A percentile compares a stretch with the other conserved stretches of the same genome.
These are phyloP conservation scores for Marchantia polymorpha DNA, from an alignment of 225 moss, liverwort and hornwort species.

Conservation along the genomic window DNA sequence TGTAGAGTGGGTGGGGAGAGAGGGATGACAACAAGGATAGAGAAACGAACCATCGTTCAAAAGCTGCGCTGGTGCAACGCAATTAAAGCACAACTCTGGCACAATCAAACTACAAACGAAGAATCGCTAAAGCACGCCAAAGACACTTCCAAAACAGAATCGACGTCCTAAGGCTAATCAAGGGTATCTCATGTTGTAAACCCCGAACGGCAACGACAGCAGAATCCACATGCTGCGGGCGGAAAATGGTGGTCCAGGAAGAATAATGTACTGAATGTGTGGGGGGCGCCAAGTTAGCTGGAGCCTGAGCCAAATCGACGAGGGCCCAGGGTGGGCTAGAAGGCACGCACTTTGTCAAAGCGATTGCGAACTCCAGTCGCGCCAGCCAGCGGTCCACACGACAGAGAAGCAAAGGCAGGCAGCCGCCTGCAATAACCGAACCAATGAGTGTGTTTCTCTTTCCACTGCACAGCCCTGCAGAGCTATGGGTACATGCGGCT, in stretches of 20 bases:
- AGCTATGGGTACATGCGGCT: background rate
- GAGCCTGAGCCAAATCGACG: background rate
- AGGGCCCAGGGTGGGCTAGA: background rate
- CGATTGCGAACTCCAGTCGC: background rate
- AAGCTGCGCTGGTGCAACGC: background rate
- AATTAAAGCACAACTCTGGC: background rate
- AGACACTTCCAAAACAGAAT: background rate
- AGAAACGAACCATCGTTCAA: background rate
- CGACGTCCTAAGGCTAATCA: background rate
- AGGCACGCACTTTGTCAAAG: background rate
- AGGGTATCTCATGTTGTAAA: background rate
- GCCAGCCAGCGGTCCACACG: background rate
- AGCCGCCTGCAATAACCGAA: background rate
- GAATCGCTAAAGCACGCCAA: background rate
- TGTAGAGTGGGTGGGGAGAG: no score
- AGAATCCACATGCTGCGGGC: background rate
- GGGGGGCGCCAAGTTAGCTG: background rate
- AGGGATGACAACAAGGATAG: background rate
- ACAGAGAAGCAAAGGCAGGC: background rate
- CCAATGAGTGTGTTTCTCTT: background rate
- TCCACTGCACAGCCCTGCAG: background rate
- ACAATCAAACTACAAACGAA: background rate
- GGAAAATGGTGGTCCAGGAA: background rate
- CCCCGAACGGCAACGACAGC: background rate
- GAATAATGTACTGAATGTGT: background rate